Base-by-base conservation (phyloP, 768 basidiomycete species). In the Leucocoprinus sp. region DNA sequence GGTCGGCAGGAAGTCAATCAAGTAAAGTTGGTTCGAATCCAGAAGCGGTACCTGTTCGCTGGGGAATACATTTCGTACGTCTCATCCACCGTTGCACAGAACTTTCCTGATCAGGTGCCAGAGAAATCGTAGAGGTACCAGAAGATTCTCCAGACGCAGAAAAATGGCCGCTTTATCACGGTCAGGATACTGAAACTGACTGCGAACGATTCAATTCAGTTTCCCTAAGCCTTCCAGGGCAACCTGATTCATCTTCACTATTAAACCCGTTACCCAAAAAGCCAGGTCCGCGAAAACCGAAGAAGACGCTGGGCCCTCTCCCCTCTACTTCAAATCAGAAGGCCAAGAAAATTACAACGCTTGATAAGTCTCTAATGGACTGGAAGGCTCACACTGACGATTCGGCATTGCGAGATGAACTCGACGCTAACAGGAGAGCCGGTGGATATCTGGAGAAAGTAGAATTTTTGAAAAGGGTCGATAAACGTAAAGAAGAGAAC, bases 321-420 rank as follows among this genome's bases (percentile, higher is more conserved):
- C 83, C 83, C 0, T 65, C 65, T 9, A 51, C 66, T 6, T 49
- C 68, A 0, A 42, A 43, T 8, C 46, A 48, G 23, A 87, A 82
- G 55, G 67, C 79, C 1, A 87, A 84, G 59, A 91, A 85, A 62
- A 69, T 93, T 6, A 80, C 84, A 18, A 91, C 87, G 19, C 69
- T 93, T 11, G 87, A 90, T 51, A 92, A 91, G 60, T 88, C 85
- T 0, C 78, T 83, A 9, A 78, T 93, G 75, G 90, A 93, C 57
- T 93, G 90, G 90, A 71, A 72, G 22, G 62, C 76, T 0, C 87
- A 91, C 53, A 61, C 88, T 11, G 61, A 70, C 15, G 55, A 59
- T 15, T 46, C 67, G 0, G 72, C 67, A 2, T 56, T 82, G 7
- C 72, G 76, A 49, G 81, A 88, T 52, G 84, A 87, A 50, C 69